phyloP scores from a whole-genome alignment of 2,329 filamentous ascomycete species.

The Penicillium sumatraense region DNA sequence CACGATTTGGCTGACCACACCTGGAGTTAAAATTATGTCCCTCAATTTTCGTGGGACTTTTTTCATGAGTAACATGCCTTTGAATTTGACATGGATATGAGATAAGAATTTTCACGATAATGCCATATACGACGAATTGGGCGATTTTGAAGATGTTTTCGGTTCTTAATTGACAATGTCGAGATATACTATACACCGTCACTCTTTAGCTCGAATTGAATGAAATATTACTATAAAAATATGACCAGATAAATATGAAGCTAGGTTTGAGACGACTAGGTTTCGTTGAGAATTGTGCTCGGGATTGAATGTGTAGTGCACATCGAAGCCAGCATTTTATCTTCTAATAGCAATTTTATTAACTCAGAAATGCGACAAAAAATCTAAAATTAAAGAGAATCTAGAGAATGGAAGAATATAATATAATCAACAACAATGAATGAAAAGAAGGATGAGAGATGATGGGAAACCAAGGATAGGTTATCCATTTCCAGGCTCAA shows the following conservation, averaged over 20 bases:
- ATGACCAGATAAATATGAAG: too few species aligned
- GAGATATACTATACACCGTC: background rate
- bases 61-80: background rate
- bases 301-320: too few species aligned
- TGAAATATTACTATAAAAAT: too few species aligned
- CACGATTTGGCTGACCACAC: slow-evolving; percentile 18
- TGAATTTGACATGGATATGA: background rate
- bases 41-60: too few species aligned
- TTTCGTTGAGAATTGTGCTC: too few species aligned
- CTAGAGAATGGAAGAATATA: background rate
- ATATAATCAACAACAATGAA: background rate
- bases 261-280: too few species aligned
- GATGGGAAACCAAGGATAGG: background rate
- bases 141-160: background rate
- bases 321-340: too few species aligned
- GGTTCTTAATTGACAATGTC: background rate
- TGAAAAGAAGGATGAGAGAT: background rate
- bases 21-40: slow-evolving; percentile 6
- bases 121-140: background rate
- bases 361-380: too few species aligned
- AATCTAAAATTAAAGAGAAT: too few species aligned
- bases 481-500: too few species aligned
- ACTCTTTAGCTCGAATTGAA: background rate
- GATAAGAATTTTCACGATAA: background rate
- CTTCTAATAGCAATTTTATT: too few species aligned